Conservation (phyloP, 768 basidiomycete genomes). For the Tylopilus balloui region DNA sequence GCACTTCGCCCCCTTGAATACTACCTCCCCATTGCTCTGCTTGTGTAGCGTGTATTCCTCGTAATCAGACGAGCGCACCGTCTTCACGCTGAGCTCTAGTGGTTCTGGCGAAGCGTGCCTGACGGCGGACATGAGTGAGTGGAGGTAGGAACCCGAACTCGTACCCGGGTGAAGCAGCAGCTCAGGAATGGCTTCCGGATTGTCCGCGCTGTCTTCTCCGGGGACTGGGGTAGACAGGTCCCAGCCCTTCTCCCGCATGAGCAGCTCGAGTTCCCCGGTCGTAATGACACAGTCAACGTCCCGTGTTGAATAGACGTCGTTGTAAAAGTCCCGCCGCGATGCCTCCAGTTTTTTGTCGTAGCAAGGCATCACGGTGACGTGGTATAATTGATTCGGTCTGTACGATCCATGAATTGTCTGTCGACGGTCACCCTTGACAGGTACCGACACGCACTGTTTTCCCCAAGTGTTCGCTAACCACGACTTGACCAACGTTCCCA, state of each 20-base stretch:
- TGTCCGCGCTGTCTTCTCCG: conserved; percentile 40
- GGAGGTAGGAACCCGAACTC: conserved; percentile 90
- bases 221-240: conserved; percentile 59
- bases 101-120: conserved; percentile 38
- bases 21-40: conserved; percentile 46
- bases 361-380: conserved; percentile 98
- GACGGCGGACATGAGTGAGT: conserved; percentile 64
- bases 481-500: conserved; percentile 89
- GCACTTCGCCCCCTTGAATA: conserved; percentile 93
- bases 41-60: conserved; percentile 63
- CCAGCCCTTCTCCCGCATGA: conserved; percentile 80
- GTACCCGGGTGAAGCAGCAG: conserved; percentile 76
- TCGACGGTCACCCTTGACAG: background rate
- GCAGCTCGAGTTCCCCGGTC: conserved; percentile 85
- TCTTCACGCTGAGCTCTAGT: conserved; percentile 49
- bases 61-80: conserved; percentile 70
- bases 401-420: conserved; percentile 1
- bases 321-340: conserved; percentile 89
- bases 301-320: conserved; percentile 71
- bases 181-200: conserved; percentile 50
- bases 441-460: conserved; percentile 51
- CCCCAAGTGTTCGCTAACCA: conserved; percentile 73
- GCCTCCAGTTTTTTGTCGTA: conserved; percentile 99
- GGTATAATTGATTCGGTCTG: conserved; percentile 87
- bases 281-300: conserved; percentile 98